Evolutionary conservation across 331 rosid genomes (phyloP), one percentile per base, ranked within the genome.

Genomic region (Phaseolus coccineus): DNA sequence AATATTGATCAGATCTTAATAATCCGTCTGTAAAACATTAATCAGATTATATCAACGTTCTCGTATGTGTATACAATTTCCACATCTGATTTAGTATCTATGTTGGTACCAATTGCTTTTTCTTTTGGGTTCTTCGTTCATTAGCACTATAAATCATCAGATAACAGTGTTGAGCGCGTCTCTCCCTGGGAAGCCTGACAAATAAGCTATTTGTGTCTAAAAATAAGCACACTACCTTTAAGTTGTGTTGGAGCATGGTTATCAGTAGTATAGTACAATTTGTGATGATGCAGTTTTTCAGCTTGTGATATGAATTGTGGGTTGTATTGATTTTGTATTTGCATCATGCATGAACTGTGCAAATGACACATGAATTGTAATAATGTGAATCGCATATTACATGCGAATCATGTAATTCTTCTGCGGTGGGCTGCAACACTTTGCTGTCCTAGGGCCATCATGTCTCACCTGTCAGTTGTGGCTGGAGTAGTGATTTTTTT

Each of bases 111-210:
- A 73, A 35, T 16, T 56, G 4, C 50, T 58, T 46, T 25, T 10
- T 64, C 30, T n/a, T 47, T 25, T 40, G 50, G 15, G 30, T 13
- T 79, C 73, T 65, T 65, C 35, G n/a, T 48, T 58, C 22, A 9
- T 46, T 35, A 57, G 52, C 73, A 28, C 44, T 50, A 66, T 72
- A 30, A 35, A 65, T 77, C 19, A 56, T 77, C 42, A 40, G 11
- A 71, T 12, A 56, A 33, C 48, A 64, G 37, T 67, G 68, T 58
- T 66, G 73, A 57, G 46, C 28, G 73, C 28, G 55, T 78, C 44
- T 78, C 73, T 64, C 44, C 14, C 6, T 14, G 52, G 16, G 5
- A 78, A 67, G 37, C 33, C 67, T 66, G 39, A 48, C 56, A 35
- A 55, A 22, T 61, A 5, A 13, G 28, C 10, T 13, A 63, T n/a